phyloP scores from a whole-genome alignment of 176 grass and related monocot genomes.

The Lolium rigidum region DNA sequence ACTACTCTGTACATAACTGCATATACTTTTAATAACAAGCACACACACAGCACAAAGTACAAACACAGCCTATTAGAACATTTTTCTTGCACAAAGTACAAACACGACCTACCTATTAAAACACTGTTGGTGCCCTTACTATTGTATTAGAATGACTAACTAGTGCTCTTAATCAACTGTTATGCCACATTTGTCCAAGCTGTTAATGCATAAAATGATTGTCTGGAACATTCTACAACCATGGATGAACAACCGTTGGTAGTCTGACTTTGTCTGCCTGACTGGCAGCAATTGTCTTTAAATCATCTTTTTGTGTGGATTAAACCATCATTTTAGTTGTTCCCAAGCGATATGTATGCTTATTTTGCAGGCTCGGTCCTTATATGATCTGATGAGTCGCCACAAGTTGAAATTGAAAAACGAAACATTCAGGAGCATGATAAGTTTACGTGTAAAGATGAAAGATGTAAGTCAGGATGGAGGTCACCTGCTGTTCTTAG shows the following conservation, averaged over 20 bases:
- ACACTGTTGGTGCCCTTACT: neutral
- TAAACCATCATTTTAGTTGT: conserved; percentile 29
- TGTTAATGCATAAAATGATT: conserved; percentile 25
- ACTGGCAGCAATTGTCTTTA: conserved; percentile 6
- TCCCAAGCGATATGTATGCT: conserved; percentile 42
- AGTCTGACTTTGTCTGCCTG: conserved; percentile 15
- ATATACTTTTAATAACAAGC: conserved; percentile 34
- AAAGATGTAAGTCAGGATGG: conserved; percentile 84
- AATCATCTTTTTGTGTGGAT: conserved; percentile 2
- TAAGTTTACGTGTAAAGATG: conserved; percentile 76
- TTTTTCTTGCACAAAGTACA: conserved; percentile 32
- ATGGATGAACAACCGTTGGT: conserved; percentile 29
- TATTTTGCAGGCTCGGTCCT: conserved; percentile 69
- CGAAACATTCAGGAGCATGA: conserved; percentile 80
- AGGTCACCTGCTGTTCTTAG: conserved; percentile 31
- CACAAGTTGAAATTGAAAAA: conserved; percentile 73
- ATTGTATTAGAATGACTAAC: conserved; percentile 18
- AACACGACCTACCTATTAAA: neutral
- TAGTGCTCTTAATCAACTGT: conserved; percentile 24
- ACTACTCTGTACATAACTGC: neutral
- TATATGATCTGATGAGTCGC: conserved; percentile 70
- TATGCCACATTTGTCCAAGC: conserved; percentile 23
- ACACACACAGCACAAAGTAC: neutral
- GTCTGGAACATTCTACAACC: conserved; percentile 12
- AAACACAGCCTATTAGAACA: neutral